These are phyloP conservation scores for Phlebiopsis gigantea DNA, from an alignment of 768 basidiomycete genomes.

Conservation along the genomic window DNA sequence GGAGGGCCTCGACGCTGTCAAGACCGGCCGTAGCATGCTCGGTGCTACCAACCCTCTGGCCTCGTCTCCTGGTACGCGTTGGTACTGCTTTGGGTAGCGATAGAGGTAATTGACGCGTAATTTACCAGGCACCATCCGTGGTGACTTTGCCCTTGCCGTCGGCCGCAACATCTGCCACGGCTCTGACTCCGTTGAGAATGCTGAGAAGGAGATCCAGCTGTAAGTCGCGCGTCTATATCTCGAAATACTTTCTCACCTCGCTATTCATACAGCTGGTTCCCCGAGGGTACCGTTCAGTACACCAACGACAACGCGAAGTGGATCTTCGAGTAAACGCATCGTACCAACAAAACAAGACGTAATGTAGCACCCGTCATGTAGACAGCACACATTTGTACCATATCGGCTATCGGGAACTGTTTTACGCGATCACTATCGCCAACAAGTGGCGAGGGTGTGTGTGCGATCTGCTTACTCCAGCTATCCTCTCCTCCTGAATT, in stretches of 20 bases:
- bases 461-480: background rate
- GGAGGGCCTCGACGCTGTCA: conserved; percentile 91
- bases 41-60: conserved; percentile 95
- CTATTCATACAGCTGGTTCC: conserved; percentile 70
- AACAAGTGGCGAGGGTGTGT: background rate
- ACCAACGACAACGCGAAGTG: conserved; percentile 56
- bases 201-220: conserved; percentile 93
- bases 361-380: conserved; percentile 5
- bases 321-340: conserved; percentile 68
- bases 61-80: conserved; percentile 70
- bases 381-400: conserved; percentile 9
- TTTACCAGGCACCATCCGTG: conserved; percentile 84
- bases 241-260: background rate
- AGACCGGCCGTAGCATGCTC: conserved; percentile 94
- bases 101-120: background rate
- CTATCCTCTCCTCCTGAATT: conserved; percentile 3
- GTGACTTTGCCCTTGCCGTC: conserved; percentile 90
- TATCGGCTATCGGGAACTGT: conserved; percentile 9
- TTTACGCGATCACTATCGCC: background rate
- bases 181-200: conserved; percentile 82
- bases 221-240: conserved; percentile 33
- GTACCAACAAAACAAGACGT: conserved; percentile 5
- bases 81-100: background rate
- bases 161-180: conserved; percentile 95
- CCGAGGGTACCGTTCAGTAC: conserved; percentile 77